Conservation (phyloP, 352 stramenopile genomes). For the Phytophthora cajani region DNA sequence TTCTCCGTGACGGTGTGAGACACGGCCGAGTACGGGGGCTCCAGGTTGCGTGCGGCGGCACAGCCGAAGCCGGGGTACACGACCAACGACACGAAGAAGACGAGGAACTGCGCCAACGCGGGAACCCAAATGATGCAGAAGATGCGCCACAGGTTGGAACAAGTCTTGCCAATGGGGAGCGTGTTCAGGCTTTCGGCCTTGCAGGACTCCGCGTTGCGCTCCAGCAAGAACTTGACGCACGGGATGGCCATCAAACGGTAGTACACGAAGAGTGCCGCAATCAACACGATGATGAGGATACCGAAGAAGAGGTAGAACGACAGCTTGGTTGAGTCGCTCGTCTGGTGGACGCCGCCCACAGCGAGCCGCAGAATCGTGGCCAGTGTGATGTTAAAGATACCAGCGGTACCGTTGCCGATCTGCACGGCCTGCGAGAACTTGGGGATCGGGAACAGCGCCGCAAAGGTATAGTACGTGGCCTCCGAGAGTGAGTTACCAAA, state of each 20-base stretch:
- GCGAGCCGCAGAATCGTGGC: slow-evolving; percentile 55
- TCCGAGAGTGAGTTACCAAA: slow-evolving; percentile 67
- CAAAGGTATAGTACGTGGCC: slow-evolving; percentile 66
- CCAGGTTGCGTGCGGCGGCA: slow-evolving; percentile 40
- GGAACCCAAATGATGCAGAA: slow-evolving; percentile 64
- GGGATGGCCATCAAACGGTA: slow-evolving; percentile 37
- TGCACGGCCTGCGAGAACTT: slow-evolving; percentile 76
- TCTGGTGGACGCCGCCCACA: slow-evolving; percentile 52
- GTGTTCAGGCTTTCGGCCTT: too few species aligned
- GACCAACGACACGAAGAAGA: slow-evolving; percentile 71
- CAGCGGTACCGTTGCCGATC: slow-evolving; percentile 59
- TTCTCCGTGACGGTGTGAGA: slow-evolving; percentile 22
- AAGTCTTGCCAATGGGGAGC: slow-evolving; percentile 36
- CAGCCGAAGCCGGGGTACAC: slow-evolving; percentile 64
- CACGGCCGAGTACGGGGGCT: slow-evolving; percentile 29
- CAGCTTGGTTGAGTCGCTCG: slow-evolving; percentile 36
- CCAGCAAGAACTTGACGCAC: slow-evolving; percentile 60
- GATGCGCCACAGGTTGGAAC: slow-evolving; percentile 56
- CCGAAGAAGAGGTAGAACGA: slow-evolving; percentile 72
- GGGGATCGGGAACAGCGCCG: slow-evolving; percentile 63
- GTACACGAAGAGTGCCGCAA: slow-evolving; percentile 57
- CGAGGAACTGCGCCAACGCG: slow-evolving; percentile 54
- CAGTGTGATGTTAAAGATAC: slow-evolving; percentile 62
- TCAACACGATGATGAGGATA: slow-evolving; percentile 56
- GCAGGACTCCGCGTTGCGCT: too few species aligned